Conservation (phyloP, 78 protist species). For the Andalucia godoyi region DNA sequence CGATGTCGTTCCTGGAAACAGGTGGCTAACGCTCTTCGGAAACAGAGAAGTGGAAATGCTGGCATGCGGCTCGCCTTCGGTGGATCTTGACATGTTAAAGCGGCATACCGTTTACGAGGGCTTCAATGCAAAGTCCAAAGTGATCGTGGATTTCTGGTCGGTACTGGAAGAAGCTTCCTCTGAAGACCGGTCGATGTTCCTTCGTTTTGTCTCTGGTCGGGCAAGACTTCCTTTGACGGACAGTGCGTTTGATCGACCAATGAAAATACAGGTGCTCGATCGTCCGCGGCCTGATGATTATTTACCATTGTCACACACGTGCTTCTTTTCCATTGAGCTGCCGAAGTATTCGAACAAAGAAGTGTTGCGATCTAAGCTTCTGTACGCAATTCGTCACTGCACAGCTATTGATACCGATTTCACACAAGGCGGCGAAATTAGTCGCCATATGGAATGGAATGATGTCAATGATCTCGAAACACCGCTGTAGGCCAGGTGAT, state of each 20-base stretch:
- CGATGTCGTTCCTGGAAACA: slow-evolving; percentile 2
- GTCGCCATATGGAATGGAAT: too few species aligned
- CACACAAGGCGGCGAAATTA: too few species aligned
- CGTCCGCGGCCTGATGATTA: background rate
- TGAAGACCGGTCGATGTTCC: slow-evolving; percentile 1
- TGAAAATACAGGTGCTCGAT: slow-evolving; percentile 6
- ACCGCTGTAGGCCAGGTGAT: too few species aligned
- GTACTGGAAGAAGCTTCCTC: slow-evolving; percentile 2
- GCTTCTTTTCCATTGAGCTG: slow-evolving; percentile 31
- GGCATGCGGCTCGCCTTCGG: slow-evolving; percentile 15
- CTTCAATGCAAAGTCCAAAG: background rate
- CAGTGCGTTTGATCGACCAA: background rate
- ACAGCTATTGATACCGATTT: slow-evolving; percentile 35
- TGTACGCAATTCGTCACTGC: slow-evolving; percentile 32
- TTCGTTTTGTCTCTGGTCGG: slow-evolving; percentile 34
- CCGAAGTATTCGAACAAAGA: slow-evolving; percentile 23
- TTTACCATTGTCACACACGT: slow-evolving; percentile 36
- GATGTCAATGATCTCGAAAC: too few species aligned
- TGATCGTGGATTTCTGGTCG: slow-evolving; percentile 15
- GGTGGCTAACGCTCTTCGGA: slow-evolving; percentile 7
- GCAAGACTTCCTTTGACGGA: slow-evolving; percentile 14
- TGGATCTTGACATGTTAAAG: slow-evolving; percentile 5
- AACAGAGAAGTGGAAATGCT: slow-evolving; percentile 27
- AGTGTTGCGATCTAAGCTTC: slow-evolving; percentile 5
- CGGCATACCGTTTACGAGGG: slow-evolving; percentile 13